Percentiles rank a stretch among this genome's conserved stretches.
phyloP scores from a whole-genome alignment of 1,139 yeast species.

The Pichia sp. region DNA sequence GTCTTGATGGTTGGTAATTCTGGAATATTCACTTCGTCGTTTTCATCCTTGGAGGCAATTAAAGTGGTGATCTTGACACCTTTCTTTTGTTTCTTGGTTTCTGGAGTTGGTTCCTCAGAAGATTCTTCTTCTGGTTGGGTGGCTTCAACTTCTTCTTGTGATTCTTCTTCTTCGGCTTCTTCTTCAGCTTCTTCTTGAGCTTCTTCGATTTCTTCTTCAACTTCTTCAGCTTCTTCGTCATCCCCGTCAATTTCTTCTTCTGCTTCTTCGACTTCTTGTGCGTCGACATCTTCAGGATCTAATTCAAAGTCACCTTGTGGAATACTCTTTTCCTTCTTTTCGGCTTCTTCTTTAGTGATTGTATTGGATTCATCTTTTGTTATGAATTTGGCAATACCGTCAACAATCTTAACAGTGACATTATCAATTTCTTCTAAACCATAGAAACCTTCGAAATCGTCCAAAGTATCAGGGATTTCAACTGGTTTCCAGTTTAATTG shows the following conservation, averaged over 20 bases:
- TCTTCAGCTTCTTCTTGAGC: not conserved
- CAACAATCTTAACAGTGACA: conserved; percentile 69
- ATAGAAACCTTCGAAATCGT: conserved; percentile 85
- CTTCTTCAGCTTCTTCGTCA: conserved; percentile 7
- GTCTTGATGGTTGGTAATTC: conserved; percentile 13
- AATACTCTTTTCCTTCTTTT: conserved; percentile 19
- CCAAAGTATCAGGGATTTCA: conserved; percentile 78
- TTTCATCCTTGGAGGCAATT: conserved; percentile 18
- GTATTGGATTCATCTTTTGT: conserved; percentile 42
- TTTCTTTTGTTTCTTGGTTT: not conserved
- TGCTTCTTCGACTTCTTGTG: conserved; percentile 18
- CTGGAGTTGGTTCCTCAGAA: not conserved
- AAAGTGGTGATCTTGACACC: conserved; percentile 16
- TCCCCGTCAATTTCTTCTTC: conserved; percentile 12
- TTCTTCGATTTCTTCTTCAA: not conserved
- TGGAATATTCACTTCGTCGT: conserved; percentile 26
- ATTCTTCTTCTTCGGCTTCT: conserved; percentile 17
- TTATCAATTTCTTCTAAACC: conserved; percentile 96
- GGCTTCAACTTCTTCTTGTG: conserved; percentile 5
- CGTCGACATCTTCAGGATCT: conserved; percentile 22
- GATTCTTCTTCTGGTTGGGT: not conserved
- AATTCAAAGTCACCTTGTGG: conserved; percentile 28
- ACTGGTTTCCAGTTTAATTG: conserved; percentile 76
- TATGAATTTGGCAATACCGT: conserved; percentile 64
- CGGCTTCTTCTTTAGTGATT: conserved; percentile 26